Evolutionary conservation across 345 rosid genomes (phyloP).

Genomic region (Gossypium thurberi): DNA sequence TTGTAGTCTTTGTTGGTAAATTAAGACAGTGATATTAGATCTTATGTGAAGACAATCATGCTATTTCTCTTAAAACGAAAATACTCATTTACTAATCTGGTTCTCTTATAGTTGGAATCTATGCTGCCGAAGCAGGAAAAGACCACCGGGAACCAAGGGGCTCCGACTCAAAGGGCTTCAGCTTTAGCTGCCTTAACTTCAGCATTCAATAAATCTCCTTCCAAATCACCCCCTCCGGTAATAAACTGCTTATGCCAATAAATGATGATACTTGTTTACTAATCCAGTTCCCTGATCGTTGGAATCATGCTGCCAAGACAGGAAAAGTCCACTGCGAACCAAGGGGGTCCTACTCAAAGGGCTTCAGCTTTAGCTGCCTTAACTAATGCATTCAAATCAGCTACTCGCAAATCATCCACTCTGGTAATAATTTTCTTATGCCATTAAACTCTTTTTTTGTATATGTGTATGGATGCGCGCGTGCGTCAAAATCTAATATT

Average conservation of each 20-base stretch:
- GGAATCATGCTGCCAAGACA: slow-evolving; percentile 27
- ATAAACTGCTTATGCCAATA: slow-evolving; percentile 13
- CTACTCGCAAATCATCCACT: slow-evolving; percentile 27
- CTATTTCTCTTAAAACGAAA: neutral
- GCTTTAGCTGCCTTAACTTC: slow-evolving; percentile 90
- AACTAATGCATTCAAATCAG: slow-evolving; percentile 64
- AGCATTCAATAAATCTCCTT: slow-evolving; percentile 49
- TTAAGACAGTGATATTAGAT: neutral
- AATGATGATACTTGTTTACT: neutral
- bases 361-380: slow-evolving; percentile 97
- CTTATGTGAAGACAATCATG: neutral
- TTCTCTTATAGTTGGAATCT: slow-evolving; percentile 15
- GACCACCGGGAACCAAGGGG: slow-evolving; percentile 46
- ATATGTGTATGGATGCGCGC: neutral
- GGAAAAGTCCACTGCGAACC: slow-evolving; percentile 67
- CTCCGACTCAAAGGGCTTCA: slow-evolving; percentile 80
- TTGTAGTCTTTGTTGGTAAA: neutral
- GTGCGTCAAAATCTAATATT: neutral
- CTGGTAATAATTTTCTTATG: slow-evolving; percentile 33
- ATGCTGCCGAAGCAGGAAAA: slow-evolving; percentile 40
- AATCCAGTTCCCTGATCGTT: neutral
- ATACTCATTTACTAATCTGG: neutral
- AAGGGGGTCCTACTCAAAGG: slow-evolving; percentile 54
- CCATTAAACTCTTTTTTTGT: neutral
- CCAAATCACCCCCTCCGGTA: slow-evolving; percentile 44